These are phyloP conservation scores for Chrysoporthe austroafricana DNA, from an alignment of 2,329 filamentous ascomycete species.

Conservation along the genomic window DNA sequence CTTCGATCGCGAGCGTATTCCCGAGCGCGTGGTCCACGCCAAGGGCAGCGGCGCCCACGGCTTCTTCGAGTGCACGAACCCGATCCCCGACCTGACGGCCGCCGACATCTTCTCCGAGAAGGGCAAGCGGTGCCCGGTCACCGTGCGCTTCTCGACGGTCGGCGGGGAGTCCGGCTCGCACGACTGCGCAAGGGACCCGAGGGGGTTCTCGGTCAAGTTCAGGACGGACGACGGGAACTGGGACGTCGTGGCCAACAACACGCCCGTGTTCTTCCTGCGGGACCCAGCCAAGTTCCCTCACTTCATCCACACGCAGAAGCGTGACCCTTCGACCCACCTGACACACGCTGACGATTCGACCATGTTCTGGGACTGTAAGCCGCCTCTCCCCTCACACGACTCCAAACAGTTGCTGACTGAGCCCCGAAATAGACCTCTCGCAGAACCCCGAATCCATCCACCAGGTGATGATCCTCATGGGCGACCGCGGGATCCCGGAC, in stretches of 20 bases:
- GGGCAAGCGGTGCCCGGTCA: conserved; percentile 71
- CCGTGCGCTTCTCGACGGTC: conserved; percentile 75
- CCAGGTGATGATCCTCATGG: conserved; percentile 62
- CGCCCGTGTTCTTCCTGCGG: conserved; percentile 75
- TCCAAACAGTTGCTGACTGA: not conserved
- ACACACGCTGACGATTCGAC: conserved; percentile 64
- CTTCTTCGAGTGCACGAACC: conserved; percentile 51
- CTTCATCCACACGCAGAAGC: conserved; percentile 76
- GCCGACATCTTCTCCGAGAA: conserved; percentile 59
- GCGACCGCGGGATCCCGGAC: conserved; percentile 59
- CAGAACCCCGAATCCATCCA: conserved; percentile 65
- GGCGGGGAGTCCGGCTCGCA: conserved; percentile 74
- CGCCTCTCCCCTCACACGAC: not conserved
- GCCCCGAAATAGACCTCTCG: conserved; percentile 44
- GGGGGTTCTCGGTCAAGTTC: conserved; percentile 76
- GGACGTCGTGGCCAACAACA: conserved; percentile 75
- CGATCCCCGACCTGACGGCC: conserved; percentile 58
- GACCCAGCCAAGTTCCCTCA: conserved; percentile 75
- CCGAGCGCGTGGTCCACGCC: conserved; percentile 64
- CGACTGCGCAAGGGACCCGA: conserved; percentile 72
- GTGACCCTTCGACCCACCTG: conserved; percentile 70
- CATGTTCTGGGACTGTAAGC: conserved; percentile 63
- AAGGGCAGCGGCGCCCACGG: conserved; percentile 62
- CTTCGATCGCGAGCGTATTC: conserved; percentile 65
- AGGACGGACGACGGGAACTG: conserved; percentile 75